These are phyloP conservation scores for Podosphaera xanthii DNA, from an alignment of 2,329 filamentous ascomycete genomes.

Conservation along the genomic window DNA sequence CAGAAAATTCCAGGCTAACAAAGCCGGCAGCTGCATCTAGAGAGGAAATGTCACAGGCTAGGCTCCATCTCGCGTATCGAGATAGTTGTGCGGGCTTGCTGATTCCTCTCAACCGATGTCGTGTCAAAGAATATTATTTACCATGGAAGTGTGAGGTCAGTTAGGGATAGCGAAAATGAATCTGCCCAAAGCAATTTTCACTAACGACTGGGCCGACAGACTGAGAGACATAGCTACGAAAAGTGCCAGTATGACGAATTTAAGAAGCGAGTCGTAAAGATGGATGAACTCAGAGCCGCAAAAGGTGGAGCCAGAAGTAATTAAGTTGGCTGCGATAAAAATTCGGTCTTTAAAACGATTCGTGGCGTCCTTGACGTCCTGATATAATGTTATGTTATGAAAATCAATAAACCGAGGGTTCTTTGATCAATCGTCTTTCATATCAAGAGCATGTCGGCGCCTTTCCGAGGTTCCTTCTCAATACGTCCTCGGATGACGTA, in stretches of 20 bases:
- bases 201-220: constrained; percentile 26
- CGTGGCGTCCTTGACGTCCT: too few species aligned
- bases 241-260: constrained; percentile 99
- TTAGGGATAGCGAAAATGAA: constrained; percentile 1
- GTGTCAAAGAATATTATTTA: constrained; percentile 74
- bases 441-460: too few species aligned
- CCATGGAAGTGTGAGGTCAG: constrained; percentile 95
- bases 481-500: too few species aligned
- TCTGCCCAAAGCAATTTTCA: not conserved
- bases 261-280: constrained; percentile 95
- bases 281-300: constrained; percentile 79
- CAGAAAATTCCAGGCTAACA: not conserved
- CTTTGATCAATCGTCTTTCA: too few species aligned
- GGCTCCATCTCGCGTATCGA: constrained; percentile 71
- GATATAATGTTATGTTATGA: too few species aligned
- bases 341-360: not conserved
- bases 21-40: constrained; percentile 43
- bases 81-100: constrained; percentile 89
- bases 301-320: constrained; percentile 76
- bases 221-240: constrained; percentile 93
- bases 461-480: too few species aligned
- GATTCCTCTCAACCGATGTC: constrained; percentile 90
- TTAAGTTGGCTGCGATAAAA: constrained; percentile 19
- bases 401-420: too few species aligned
- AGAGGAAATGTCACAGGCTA: constrained; percentile 83